Evolutionary conservation across 495 filamentous ascomycete genomes (phyloP), one percentile per base, ranked within the genome.

Genomic region (Talaromyces wortmannii): DNA sequence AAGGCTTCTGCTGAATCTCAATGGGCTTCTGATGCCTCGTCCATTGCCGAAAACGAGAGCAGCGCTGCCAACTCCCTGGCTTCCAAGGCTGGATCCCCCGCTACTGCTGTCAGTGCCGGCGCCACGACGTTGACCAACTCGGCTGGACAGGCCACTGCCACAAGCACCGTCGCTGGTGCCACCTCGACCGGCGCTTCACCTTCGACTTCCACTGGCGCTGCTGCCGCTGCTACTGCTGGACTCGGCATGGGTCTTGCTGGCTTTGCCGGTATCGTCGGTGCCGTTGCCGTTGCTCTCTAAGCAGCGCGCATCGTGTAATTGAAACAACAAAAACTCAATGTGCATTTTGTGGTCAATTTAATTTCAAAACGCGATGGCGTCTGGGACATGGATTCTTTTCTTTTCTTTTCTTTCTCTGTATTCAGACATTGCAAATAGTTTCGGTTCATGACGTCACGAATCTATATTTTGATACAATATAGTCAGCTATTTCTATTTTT

Each of bases 201-300:
- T 16, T 53, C 32, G n/a, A 32, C 52, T 32, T 45, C 42, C 23
- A 46, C 60, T 56, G 8, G 46, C 33, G 7, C 42, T 53, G 53
- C 53, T 48, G 30, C 53, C 16, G 53, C 53, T 16, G 47, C 36
- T n/a, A 36, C 53, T 50, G 32, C 53, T 15, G 53, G 45, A 31
- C 46, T 55, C 15, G 45, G 53, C 29, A 45, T 55, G 46, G 53
- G 53, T 11, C 53, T 55, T 30, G 53, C 53, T 29, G 53, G 53
- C 10, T 7, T 55, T 6, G 53, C 53, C 10, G 53, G 53, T 31
- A 44, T 55, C 23, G 31, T 55, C 17, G 53, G 53, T 48, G 53
- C 32, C 13, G 40, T 49, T n/a, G 53, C 53, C 31, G 47, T 55
- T 33, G 53, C 53, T 50, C 45, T 55, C 32, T 55, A 50, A 55